A percentile compares a stretch with the other conserved stretches of the same genome.
These are phyloP conservation scores for Mycena galericulata DNA, from an alignment of 768 basidiomycete species.

Conservation along the genomic window DNA sequence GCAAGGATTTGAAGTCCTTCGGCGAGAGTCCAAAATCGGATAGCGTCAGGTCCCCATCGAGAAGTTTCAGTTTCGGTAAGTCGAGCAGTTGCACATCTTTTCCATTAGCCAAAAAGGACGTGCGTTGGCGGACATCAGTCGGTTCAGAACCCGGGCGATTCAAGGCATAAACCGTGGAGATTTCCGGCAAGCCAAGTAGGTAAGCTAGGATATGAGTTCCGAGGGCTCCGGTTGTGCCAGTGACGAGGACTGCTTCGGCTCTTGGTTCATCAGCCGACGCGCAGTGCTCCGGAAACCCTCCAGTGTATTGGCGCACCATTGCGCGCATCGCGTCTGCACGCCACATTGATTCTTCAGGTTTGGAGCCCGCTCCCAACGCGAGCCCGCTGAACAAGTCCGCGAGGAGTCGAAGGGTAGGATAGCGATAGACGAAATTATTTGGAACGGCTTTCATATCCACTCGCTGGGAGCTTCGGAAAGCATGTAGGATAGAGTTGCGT, in stretches of 20 bases:
- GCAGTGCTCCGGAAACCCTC: slow-evolving; percentile 1
- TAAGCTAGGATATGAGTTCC: slow-evolving; percentile 45
- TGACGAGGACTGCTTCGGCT: slow-evolving; percentile 43
- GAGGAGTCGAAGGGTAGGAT: slow-evolving; percentile 40
- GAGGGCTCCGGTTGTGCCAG: slow-evolving; percentile 50
- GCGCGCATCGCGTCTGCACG: slow-evolving; percentile 30
- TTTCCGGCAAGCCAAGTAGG: slow-evolving; percentile 32
- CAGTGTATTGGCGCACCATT: slow-evolving; percentile 32
- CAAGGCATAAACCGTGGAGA: slow-evolving; percentile 44
- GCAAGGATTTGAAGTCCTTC: slow-evolving; percentile 33
- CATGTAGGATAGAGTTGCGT: slow-evolving; percentile 32
- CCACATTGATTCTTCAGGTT: not conserved
- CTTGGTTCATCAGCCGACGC: not conserved
- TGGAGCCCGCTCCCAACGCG: not conserved
- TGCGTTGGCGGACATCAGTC: slow-evolving; percentile 39
- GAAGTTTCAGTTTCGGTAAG: slow-evolving; percentile 39
- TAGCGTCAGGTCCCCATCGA: slow-evolving; percentile 36
- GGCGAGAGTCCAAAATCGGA: slow-evolving; percentile 24
- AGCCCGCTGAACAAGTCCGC: slow-evolving; percentile 24
- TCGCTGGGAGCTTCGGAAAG: slow-evolving; percentile 29
- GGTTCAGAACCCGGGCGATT: slow-evolving; percentile 34
- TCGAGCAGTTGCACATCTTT: slow-evolving; percentile 36
- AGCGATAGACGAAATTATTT: slow-evolving; percentile 41
- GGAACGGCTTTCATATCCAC: slow-evolving; percentile 35
- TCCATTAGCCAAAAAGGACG: slow-evolving; percentile 40